Evolutionary conservation across 1,284 basidiomycete genomes (phyloP).

Genomic region (Phlebopus sp.): DNA sequence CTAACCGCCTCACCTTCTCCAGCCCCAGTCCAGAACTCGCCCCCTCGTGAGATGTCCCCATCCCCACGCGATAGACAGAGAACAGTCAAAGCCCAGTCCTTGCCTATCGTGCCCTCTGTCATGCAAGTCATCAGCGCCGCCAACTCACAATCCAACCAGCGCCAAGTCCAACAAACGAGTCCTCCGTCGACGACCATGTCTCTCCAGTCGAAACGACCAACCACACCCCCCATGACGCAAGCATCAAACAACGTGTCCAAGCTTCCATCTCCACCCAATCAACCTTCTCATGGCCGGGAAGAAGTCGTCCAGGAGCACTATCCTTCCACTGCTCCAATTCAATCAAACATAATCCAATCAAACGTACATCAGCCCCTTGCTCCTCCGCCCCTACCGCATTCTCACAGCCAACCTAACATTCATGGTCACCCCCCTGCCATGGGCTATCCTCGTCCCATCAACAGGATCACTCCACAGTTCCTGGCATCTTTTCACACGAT

Average conservation of each 20-base stretch:
- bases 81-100: slow-evolving; percentile 55
- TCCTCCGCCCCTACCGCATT: slow-evolving; percentile 28
- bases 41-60: slow-evolving; percentile 61
- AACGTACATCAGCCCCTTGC: slow-evolving; percentile 23
- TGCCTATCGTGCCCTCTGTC: slow-evolving; percentile 57
- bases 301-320: slow-evolving; percentile 30
- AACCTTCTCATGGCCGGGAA: slow-evolving; percentile 23
- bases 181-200: slow-evolving; percentile 53
- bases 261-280: slow-evolving; percentile 40
- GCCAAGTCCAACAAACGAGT: slow-evolving; percentile 46
- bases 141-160: slow-evolving; percentile 31
- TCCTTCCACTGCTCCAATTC: slow-evolving; percentile 32
- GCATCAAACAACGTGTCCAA: slow-evolving; percentile 36
- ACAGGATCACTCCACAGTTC: slow-evolving; percentile 53
- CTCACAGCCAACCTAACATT: slow-evolving; percentile 34
- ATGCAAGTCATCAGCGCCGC: slow-evolving; percentile 45
- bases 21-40: slow-evolving; percentile 36
- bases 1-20: slow-evolving; percentile 4
- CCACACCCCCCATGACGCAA: slow-evolving; percentile 37
- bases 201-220: slow-evolving; percentile 39
- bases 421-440: slow-evolving; percentile 32
- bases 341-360: slow-evolving; percentile 22
- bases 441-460: slow-evolving; percentile 58
- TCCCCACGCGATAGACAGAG: slow-evolving; percentile 65
- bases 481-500: slow-evolving; percentile 49